Conservation (phyloP, 2,329 filamentous ascomycete genomes). For the Microsporum ferrugineum region DNA sequence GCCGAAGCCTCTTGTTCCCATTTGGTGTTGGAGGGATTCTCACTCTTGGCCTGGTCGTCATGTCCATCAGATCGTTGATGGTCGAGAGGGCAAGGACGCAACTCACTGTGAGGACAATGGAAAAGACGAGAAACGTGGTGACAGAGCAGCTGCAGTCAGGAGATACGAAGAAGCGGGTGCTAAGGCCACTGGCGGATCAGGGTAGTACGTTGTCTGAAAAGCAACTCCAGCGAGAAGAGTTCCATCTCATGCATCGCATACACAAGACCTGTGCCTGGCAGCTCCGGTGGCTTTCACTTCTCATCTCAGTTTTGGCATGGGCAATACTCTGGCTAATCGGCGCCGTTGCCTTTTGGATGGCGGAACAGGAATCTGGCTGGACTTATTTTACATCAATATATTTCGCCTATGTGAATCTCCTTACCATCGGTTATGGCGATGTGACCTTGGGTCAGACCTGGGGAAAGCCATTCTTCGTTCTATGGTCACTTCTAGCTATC, state of each 20-base stretch:
- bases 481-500: slow-evolving; percentile 32
- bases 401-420: slow-evolving; percentile 29
- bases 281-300: slow-evolving; percentile 33
- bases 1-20: slow-evolving; percentile 26
- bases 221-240: slow-evolving; percentile 25
- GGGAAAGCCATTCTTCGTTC: slow-evolving; percentile 30
- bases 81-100: slow-evolving; percentile 30
- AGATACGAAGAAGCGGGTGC: slow-evolving; percentile 7
- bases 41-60: slow-evolving; percentile 26
- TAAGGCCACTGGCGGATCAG: not conserved
- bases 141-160: slow-evolving; percentile 19
- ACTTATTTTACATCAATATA: slow-evolving; percentile 30
- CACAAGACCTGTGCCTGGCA: slow-evolving; percentile 32
- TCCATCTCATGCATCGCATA: slow-evolving; percentile 38
- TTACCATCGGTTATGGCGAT: slow-evolving; percentile 34
- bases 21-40: slow-evolving; percentile 28
- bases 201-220: slow-evolving; percentile 14
- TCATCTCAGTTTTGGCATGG: slow-evolving; percentile 29
- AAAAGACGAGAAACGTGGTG: slow-evolving; percentile 24
- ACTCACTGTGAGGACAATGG: slow-evolving; percentile 25
- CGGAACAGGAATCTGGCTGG: slow-evolving; percentile 24
- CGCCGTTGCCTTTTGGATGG: slow-evolving; percentile 27
- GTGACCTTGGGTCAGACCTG: slow-evolving; percentile 24
- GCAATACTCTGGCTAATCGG: slow-evolving; percentile 36
- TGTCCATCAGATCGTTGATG: slow-evolving; percentile 28